Percentiles rank a stretch among this genome's conserved stretches.
Evolutionary conservation across 2,329 filamentous ascomycete genomes (phyloP).

Genomic region (Ascochyta viciae-villosae): DNA sequence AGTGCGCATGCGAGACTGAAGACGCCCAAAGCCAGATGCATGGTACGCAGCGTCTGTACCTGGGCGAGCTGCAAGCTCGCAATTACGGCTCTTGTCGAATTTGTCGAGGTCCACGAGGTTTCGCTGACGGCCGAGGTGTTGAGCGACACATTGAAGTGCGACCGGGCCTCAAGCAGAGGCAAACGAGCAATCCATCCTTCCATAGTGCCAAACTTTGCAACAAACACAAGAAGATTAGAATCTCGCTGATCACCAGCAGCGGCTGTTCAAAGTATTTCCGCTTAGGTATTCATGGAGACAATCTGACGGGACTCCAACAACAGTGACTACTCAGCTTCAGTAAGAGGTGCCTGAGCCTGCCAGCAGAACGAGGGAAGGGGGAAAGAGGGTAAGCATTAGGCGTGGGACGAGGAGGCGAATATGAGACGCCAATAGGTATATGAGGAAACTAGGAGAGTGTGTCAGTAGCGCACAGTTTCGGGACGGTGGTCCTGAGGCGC

Average conservation of each 20-base stretch:
- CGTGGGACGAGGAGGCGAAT: slow-evolving; percentile 43
- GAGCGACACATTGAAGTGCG: slow-evolving; percentile 49
- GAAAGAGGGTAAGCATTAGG: slow-evolving; percentile 48
- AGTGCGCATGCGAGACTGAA: slow-evolving; percentile 48
- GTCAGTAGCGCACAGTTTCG: slow-evolving; percentile 48
- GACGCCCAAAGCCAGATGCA: slow-evolving; percentile 49
- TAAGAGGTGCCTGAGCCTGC: slow-evolving; percentile 48
- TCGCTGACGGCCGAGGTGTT: slow-evolving; percentile 40
- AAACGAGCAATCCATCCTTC: slow-evolving; percentile 45
- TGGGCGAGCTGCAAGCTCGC: slow-evolving; percentile 46
- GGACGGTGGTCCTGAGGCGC: slow-evolving; percentile 48
- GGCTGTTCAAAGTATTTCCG: slow-evolving; percentile 41
- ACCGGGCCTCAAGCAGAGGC: slow-evolving; percentile 43
- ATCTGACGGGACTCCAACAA: slow-evolving; percentile 44
- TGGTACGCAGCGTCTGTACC: slow-evolving; percentile 49
- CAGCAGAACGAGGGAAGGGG: slow-evolving; percentile 48
- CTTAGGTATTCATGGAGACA: slow-evolving; percentile 49
- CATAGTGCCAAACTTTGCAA: slow-evolving; percentile 44
- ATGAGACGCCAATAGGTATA: slow-evolving; percentile 52
- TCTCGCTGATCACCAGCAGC: slow-evolving; percentile 51
- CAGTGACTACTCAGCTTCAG: slow-evolving; percentile 46
- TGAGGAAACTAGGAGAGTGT: slow-evolving; percentile 43
- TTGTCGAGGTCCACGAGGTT: slow-evolving; percentile 40
- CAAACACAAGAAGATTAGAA: slow-evolving; percentile 39
- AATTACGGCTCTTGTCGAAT: slow-evolving; percentile 42